phyloP scores from a whole-genome alignment of 2,329 filamentous ascomycete genomes.

The Ascomycota sp. region DNA sequence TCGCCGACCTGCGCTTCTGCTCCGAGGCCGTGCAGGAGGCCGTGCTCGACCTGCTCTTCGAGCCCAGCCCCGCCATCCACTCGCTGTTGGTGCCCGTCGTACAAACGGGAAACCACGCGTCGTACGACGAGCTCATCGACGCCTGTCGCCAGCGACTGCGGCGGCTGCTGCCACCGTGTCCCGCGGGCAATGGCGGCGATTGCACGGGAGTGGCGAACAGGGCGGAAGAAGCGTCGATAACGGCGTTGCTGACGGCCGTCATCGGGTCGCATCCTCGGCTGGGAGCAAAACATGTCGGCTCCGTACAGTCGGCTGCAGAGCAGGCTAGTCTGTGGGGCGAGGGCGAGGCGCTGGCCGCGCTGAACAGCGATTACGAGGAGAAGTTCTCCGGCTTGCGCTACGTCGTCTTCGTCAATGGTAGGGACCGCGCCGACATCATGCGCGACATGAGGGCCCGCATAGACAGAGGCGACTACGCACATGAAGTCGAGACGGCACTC shows the following conservation, averaged over 20 bases:
- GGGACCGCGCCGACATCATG: conserved; percentile 55
- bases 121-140: conserved; percentile 50
- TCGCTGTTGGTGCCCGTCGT: conserved; percentile 48
- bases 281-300: conserved; percentile 65
- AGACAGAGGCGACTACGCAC: conserved; percentile 38
- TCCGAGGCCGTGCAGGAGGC: conserved; percentile 30
- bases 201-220: no score
- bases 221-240: no score
- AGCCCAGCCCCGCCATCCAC: conserved; percentile 59
- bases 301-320: conserved; percentile 59
- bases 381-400: conserved; percentile 67
- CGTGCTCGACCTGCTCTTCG: conserved; percentile 64
- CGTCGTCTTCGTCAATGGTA: conserved; percentile 80
- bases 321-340: conserved; percentile 53
- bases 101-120: conserved; percentile 31
- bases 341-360: conserved; percentile 36
- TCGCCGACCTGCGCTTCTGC: conserved; percentile 33
- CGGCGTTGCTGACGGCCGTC: conserved; percentile 30
- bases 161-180: neutral
- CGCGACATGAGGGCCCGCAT: conserved; percentile 63
- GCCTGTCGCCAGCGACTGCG: conserved; percentile 43
- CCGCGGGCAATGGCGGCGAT: no score
- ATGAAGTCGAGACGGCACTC: conserved; percentile 55
- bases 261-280: conserved; percentile 67
- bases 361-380: conserved; percentile 68